A percentile compares a stretch with the other conserved stretches of the same genome.
Evolutionary conservation across 176 grass and related monocot species (phyloP).

Genomic region (Calamus simplicifolius): DNA sequence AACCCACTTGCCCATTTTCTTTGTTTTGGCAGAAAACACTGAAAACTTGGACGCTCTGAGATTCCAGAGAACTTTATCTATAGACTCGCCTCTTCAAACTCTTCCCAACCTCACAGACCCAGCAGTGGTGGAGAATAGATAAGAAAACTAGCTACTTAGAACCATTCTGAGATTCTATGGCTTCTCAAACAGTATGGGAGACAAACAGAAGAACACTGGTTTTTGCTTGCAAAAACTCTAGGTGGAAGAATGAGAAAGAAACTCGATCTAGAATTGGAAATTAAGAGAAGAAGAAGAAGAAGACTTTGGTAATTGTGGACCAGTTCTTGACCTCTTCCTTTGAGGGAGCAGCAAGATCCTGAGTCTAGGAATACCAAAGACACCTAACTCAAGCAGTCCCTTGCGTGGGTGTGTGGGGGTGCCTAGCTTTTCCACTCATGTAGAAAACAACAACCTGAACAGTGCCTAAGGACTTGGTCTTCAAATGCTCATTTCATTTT

Average conservation of each 20-base stretch:
- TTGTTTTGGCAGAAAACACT: slow-evolving; percentile 7
- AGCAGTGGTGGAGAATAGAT: slow-evolving; percentile 6
- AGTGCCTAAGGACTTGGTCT: not conserved
- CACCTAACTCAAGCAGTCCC: not conserved
- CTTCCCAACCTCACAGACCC: slow-evolving; percentile 1
- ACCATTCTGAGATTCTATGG: too few species aligned
- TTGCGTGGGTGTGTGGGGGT: not conserved
- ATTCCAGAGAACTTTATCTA: slow-evolving; percentile 31
- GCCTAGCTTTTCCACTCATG: not conserved
- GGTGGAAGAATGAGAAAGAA: too few species aligned
- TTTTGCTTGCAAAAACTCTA: too few species aligned
- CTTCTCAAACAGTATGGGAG: too few species aligned
- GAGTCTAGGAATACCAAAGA: too few species aligned
- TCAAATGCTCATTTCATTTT: not conserved
- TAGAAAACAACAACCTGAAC: slow-evolving; percentile 1
- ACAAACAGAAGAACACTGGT: too few species aligned
- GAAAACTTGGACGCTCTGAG: not conserved
- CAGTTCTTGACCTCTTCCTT: too few species aligned
- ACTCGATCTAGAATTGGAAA: too few species aligned
- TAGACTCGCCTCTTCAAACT: not conserved
- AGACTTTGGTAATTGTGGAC: too few species aligned
- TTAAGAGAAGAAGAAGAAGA: too few species aligned
- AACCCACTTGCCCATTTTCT: slow-evolving; percentile 20
- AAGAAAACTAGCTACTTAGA: not conserved
- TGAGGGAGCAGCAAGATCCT: too few species aligned